Conservation (phyloP, 768 basidiomycete genomes). For the Lactifluus rugatus region DNA sequence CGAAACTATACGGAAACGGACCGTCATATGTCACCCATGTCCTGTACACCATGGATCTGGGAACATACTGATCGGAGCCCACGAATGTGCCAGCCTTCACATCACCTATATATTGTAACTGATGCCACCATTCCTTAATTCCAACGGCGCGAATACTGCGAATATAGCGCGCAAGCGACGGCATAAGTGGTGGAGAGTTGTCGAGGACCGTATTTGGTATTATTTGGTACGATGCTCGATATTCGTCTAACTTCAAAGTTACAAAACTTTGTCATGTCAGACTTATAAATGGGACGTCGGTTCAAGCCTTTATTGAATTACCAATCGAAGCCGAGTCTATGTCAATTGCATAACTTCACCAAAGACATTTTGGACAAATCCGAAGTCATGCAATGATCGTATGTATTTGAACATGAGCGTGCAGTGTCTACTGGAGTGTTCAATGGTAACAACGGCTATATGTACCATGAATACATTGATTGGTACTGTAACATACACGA, state of each 20-base stretch:
- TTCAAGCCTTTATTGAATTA: too few relatives aligned
- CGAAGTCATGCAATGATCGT: too few relatives aligned
- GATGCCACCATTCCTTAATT: slow-evolving; percentile 79
- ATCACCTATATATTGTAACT: slow-evolving; percentile 90
- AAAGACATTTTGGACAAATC: too few relatives aligned
- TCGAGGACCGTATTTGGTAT: slow-evolving; percentile 11
- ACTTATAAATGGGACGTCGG: too few relatives aligned
- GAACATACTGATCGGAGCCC: slow-evolving; percentile 71
- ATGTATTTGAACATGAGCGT: too few relatives aligned
- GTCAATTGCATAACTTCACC: too few relatives aligned
- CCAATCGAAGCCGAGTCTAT: too few relatives aligned
- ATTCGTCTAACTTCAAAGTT: too few relatives aligned
- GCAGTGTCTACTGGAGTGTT: background rate
- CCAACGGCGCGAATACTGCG: slow-evolving; percentile 70
- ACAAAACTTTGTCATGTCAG: too few relatives aligned
- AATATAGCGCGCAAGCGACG: slow-evolving; percentile 66
- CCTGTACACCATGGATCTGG: too few relatives aligned
- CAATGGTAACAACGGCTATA: slow-evolving; percentile 5
- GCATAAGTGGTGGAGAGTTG: slow-evolving; percentile 35
- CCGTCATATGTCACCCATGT: too few relatives aligned
- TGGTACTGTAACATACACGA: background rate
- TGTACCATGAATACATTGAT: slow-evolving; percentile 2
- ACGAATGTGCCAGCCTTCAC: slow-evolving; percentile 75
- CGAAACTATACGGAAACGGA: slow-evolving; percentile 64
- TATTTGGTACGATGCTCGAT: slow-evolving; percentile 12